Evolutionary conservation across 495 filamentous ascomycete species (phyloP).

Genomic region (Hyphodiscus hymeniophilus): DNA sequence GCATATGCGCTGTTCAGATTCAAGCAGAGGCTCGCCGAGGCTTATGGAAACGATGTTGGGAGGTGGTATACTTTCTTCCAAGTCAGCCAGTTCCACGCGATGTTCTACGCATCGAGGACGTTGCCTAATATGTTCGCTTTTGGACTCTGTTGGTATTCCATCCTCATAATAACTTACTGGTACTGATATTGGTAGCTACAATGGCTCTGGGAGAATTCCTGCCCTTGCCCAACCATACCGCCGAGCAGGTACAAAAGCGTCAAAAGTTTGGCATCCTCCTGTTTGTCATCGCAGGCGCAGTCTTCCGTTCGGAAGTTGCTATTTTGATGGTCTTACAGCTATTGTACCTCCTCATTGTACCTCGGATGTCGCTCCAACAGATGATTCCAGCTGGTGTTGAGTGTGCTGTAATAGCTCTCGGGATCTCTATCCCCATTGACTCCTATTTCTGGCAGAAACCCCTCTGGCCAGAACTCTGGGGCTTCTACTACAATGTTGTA

Average conservation of each 20-base stretch:
- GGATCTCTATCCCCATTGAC: conserved; percentile 65
- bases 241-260: conserved; percentile 12
- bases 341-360: conserved; percentile 46
- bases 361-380: conserved; percentile 45
- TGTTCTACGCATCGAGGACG: conserved; percentile 88
- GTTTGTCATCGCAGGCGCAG: conserved; percentile 70
- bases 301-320: conserved; percentile 88
- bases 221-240: conserved; percentile 34
- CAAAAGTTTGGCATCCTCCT: conserved; percentile 51
- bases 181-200: conserved; percentile 37
- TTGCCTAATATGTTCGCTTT: conserved; percentile 98
- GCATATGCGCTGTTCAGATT: conserved; percentile 57
- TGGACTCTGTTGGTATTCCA: conserved; percentile 50
- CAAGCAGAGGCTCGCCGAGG: conserved; percentile 49
- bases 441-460: conserved; percentile 86
- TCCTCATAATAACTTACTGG: conserved; percentile 2
- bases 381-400: conserved; percentile 61
- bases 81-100: conserved; percentile 81
- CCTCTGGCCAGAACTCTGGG: conserved; percentile 85
- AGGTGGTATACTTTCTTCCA: conserved; percentile 82
- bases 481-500: conserved; percentile 87
- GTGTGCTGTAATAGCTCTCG: conserved; percentile 54
- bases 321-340: conserved; percentile 60
- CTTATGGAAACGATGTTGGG: conserved; percentile 62
- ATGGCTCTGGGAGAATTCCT: conserved; percentile 64